These are phyloP conservation scores for Afroboletus lepidellus DNA, from an alignment of 1,284 basidiomycete species.

Conservation along the genomic window DNA sequence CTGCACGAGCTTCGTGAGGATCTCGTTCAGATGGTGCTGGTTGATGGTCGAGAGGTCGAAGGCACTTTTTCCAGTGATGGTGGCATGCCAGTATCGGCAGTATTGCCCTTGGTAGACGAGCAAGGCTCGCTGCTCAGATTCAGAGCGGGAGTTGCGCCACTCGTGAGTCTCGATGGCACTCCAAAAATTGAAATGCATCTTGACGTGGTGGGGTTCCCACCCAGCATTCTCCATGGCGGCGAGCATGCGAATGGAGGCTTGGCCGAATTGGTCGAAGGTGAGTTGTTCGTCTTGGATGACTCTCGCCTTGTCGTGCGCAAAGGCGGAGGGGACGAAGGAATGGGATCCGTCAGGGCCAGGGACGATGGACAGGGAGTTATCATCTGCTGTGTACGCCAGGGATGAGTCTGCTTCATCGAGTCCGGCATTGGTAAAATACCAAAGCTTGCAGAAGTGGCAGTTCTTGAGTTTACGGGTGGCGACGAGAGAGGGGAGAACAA, in stretches of 20 bases:
- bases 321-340: background rate
- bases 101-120: background rate
- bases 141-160: background rate
- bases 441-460: background rate
- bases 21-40: too few relatives aligned
- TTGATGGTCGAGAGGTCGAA: background rate
- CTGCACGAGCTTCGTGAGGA: background rate
- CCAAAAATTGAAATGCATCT: constrained; percentile 4
- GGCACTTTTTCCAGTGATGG: background rate
- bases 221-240: background rate
- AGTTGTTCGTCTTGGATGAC: background rate
- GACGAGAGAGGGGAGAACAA: background rate
- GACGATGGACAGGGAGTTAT: background rate
- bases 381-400: background rate
- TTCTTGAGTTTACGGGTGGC: background rate
- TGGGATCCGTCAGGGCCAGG: background rate
- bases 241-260: background rate
- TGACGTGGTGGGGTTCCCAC: background rate
- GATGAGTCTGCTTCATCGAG: background rate
- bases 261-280: background rate
- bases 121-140: background rate
- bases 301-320: background rate
- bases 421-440: background rate
- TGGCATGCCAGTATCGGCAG: background rate
- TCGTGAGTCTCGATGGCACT: background rate